Evolutionary conservation across 345 rosid genomes (phyloP), one percentile per base, ranked within the genome.

Genomic region (Corchorus olitorius): DNA sequence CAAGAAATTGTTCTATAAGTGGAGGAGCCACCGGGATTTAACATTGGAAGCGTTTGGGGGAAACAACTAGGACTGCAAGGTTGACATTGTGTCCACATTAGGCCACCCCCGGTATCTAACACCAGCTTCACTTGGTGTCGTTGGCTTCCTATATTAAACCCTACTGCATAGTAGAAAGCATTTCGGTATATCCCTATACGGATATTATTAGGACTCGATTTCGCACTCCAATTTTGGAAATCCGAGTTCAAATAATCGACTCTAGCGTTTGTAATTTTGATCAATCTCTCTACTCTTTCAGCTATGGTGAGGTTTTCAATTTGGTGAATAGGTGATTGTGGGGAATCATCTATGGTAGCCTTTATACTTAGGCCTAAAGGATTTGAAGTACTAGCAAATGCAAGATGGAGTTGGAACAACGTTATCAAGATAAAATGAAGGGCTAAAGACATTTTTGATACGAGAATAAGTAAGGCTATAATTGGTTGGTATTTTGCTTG

Each of bases 1-100:
- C 62, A 56, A 22, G 62, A 27, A n/a, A 56, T 6, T 0, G 27
- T 1, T 2, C 62, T 8, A 22, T 56, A 56, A 22, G 33, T 7
- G 0, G 35, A 1, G 17, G 70, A 66, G 6, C 6, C 17, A 5
- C 35, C 20, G 12, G 17, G 54, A 66, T 43, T 16, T 19, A n/a
- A 65, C 43, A 65, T 65, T 19, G 0, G 17, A 45, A 43, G 35
- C 0, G 2, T 19, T 65, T 45, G 70, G 12, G 70, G 53, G 53
- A 43, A 65, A 65, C 70, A 65, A 19, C 27, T 27, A 27, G 5
- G 4, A 5, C 2, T 19, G 70, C 70, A 65, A 19, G 70, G 53
- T 3, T 9, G 70, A 43, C 70, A 65, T 45, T 65, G 70, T 2
- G 70, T 65, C 53, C 70, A 65, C 10, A 9, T 65, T 19, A 43